A percentile compares a stretch with the other conserved stretches of the same genome.
These are phyloP conservation scores for Venturia pyrina DNA, from an alignment of 2,329 filamentous ascomycete genomes.

Conservation along the genomic window DNA sequence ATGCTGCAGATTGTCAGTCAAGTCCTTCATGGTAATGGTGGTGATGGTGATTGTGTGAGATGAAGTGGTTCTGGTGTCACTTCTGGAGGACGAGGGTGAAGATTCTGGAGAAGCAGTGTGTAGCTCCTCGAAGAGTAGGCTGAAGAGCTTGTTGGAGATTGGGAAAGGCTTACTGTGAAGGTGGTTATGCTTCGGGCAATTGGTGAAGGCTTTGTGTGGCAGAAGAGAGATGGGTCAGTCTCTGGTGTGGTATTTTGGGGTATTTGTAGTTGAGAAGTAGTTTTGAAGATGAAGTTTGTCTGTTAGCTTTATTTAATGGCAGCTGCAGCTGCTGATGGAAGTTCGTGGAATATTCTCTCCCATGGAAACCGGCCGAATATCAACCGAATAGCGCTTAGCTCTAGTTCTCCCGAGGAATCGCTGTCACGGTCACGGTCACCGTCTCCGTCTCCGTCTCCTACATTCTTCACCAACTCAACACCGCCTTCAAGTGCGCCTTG, in stretches of 20 bases:
- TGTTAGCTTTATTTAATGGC: conserved; percentile 5
- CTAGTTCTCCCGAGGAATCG: background rate
- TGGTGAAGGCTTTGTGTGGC: background rate
- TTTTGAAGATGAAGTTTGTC: background rate
- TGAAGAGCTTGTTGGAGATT: background rate
- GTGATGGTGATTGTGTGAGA: background rate
- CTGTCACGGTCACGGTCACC: background rate
- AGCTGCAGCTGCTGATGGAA: background rate
- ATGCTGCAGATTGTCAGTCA: background rate
- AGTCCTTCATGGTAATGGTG: background rate
- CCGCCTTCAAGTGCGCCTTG: background rate
- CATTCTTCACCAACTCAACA: background rate
- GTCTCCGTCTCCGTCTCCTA: no score
- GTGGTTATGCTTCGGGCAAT: background rate
- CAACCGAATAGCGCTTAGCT: background rate
- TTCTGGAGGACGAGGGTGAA: background rate
- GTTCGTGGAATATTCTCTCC: background rate
- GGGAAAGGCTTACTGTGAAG: background rate
- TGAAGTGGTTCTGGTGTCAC: background rate
- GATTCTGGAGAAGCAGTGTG: background rate
- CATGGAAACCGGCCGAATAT: background rate
- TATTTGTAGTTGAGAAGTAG: background rate
- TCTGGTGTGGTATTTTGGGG: background rate
- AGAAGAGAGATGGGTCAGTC: no score
- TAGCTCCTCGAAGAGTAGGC: background rate